Evolutionary conservation across 1,284 basidiomycete genomes (phyloP).

Genomic region (Fomitopsis schrenkii): DNA sequence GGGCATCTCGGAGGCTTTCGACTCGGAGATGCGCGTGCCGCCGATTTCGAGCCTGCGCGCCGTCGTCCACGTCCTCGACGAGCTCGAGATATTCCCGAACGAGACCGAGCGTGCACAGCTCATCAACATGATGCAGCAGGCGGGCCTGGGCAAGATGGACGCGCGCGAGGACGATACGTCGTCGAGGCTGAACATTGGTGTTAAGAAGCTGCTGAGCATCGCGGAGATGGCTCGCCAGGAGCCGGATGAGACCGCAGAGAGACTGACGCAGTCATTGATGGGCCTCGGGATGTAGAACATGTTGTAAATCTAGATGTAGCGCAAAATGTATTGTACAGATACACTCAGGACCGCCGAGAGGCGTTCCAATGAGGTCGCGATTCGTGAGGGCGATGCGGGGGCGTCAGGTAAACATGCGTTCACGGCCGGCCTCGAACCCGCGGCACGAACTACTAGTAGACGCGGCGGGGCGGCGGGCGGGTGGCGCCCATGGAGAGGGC

Average conservation of each 20-base stretch:
- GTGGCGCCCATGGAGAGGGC: neutral
- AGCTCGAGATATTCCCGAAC: constrained; percentile 75
- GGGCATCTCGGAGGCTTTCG: constrained; percentile 86
- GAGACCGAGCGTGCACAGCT: constrained; percentile 57
- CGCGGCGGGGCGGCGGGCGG: neutral
- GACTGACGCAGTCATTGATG: constrained; percentile 70
- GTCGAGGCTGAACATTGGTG: constrained; percentile 71
- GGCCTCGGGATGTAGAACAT: constrained; percentile 44
- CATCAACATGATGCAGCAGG: constrained; percentile 68
- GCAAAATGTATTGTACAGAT: neutral
- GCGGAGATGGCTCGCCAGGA: constrained; percentile 98
- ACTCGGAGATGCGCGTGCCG: constrained; percentile 84
- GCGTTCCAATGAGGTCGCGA: neutral
- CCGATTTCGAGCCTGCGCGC: constrained; percentile 74
- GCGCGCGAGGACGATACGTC: constrained; percentile 32
- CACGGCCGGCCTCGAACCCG: neutral
- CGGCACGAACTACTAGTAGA: neutral
- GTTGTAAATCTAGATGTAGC: neutral
- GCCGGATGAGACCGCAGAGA: constrained; percentile 73
- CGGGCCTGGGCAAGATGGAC: constrained; percentile 62
- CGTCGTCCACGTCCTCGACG: constrained; percentile 79
- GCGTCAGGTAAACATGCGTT: neutral
- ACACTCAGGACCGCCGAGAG: neutral
- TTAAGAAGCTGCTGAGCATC: constrained; percentile 91
- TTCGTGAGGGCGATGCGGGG: neutral